Conservation (phyloP, 2,329 filamentous ascomycete species). For the Fusarium sp. region DNA sequence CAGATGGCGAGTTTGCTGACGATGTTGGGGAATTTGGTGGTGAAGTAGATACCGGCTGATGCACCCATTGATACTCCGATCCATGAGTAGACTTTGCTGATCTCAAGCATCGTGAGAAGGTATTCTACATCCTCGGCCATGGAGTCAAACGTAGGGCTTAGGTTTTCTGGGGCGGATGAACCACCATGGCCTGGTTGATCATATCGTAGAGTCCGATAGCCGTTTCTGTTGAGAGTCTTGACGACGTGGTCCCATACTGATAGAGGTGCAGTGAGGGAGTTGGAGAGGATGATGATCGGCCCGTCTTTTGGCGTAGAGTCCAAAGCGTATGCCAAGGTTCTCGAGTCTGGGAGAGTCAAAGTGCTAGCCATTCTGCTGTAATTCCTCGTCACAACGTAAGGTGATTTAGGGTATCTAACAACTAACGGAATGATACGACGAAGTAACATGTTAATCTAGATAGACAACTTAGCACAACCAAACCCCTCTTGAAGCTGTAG, state of each 20-base stretch:
- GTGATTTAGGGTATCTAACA: background rate
- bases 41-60: constrained; percentile 56
- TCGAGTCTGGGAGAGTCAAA: constrained; percentile 46
- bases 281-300: constrained; percentile 56
- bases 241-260: constrained; percentile 57
- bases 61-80: constrained; percentile 62
- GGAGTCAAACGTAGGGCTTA: constrained; percentile 56
- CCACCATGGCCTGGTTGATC: constrained; percentile 59
- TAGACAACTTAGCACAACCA: background rate
- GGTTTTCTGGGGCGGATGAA: constrained; percentile 52
- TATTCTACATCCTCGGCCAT: constrained; percentile 55
- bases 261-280: constrained; percentile 55
- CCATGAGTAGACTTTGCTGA: constrained; percentile 55
- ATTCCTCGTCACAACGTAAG: background rate
- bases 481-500: too few relatives aligned
- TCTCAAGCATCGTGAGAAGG: constrained; percentile 52
- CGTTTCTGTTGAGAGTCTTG: constrained; percentile 49
- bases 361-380: constrained; percentile 40
- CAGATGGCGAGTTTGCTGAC: constrained; percentile 56
- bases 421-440: background rate
- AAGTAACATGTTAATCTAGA: constrained; percentile 10
- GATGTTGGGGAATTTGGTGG: constrained; percentile 54
- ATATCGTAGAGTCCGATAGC: constrained; percentile 58
- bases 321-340: constrained; percentile 49
- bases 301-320: constrained; percentile 42